Conservation (phyloP, 495 filamentous ascomycete species). For the Neurospora sp. region DNA sequence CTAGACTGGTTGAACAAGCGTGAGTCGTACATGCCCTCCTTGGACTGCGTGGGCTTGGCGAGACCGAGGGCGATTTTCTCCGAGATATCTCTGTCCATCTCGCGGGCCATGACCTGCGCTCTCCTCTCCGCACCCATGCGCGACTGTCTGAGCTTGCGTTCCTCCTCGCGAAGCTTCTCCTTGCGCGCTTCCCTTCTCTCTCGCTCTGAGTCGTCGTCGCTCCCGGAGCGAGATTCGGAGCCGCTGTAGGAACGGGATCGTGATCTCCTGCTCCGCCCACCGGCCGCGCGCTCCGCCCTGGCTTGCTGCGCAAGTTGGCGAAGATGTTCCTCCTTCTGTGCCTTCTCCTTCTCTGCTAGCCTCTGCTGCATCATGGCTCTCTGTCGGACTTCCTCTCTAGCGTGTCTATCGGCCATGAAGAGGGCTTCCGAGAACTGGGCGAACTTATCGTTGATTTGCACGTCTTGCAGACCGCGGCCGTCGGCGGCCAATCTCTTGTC, state of each 20-base stretch:
- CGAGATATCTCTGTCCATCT: conserved; percentile 94
- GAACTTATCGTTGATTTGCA: conserved; percentile 98
- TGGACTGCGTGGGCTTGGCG: conserved; percentile 84
- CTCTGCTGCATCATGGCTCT: conserved; percentile 92
- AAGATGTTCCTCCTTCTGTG: conserved; percentile 86
- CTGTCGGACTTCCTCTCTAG: conserved; percentile 89
- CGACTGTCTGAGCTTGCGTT: conserved; percentile 84
- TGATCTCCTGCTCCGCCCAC: conserved; percentile 36
- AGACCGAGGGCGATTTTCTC: conserved; percentile 95
- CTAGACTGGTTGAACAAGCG: conserved; percentile 88
- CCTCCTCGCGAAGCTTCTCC: conserved; percentile 70
- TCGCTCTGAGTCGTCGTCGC: conserved; percentile 52
- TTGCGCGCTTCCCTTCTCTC: conserved; percentile 69
- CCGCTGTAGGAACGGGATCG: conserved; percentile 42
- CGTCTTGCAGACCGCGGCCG: conserved; percentile 84
- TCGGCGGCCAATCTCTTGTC: conserved; percentile 97
- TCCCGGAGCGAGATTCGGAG: conserved; percentile 50
- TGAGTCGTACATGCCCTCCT: conserved; percentile 93
- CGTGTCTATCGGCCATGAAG: conserved; percentile 88
- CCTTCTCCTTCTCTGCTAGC: conserved; percentile 92
- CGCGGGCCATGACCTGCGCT: conserved; percentile 83
- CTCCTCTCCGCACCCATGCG: conserved; percentile 90
- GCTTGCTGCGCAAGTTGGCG: conserved; percentile 86
- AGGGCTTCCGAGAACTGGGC: conserved; percentile 92
- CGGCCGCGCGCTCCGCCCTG: conserved; percentile 61